Conservation (phyloP, 257 asterid species). For the Fraxinus pennsylvanica region DNA sequence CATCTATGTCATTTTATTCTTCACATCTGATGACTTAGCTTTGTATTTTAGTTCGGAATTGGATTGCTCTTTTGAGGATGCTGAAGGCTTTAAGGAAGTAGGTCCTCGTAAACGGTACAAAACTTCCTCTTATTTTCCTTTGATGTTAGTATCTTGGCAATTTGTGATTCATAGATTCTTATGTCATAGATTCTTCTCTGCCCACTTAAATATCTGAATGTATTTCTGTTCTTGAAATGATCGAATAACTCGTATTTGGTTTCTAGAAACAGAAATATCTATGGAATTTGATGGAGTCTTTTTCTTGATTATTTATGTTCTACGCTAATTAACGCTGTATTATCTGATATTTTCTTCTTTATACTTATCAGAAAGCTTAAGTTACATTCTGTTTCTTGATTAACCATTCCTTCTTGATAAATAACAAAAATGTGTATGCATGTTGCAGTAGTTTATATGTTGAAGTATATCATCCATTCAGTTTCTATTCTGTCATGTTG, state of each 20-base stretch:
- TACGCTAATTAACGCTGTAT: background rate
- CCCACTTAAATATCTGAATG: background rate
- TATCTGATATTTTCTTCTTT: background rate
- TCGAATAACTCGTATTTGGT: too few relatives aligned
- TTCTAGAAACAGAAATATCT: background rate
- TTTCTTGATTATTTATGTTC: too few relatives aligned
- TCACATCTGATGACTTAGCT: constrained; percentile 15
- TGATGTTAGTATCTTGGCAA: background rate
- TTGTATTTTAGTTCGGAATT: constrained; percentile 26
- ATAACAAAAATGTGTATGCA: background rate
- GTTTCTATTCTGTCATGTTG: background rate
- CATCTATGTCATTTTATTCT: background rate
- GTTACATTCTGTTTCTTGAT: background rate
- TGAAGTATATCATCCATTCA: background rate
- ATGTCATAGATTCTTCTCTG: background rate
- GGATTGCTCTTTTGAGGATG: constrained; percentile 27
- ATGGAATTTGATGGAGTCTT: background rate
- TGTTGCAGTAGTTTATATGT: background rate
- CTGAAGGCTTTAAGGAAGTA: constrained; percentile 32
- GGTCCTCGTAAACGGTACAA: constrained; percentile 32
- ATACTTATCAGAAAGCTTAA: background rate
- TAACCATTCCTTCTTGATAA: background rate
- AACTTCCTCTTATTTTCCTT: background rate
- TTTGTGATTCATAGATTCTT: background rate
- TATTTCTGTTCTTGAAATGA: background rate